Conservation (phyloP, 352 stramenopile species). For the Phytopythium kandeliae region DNA sequence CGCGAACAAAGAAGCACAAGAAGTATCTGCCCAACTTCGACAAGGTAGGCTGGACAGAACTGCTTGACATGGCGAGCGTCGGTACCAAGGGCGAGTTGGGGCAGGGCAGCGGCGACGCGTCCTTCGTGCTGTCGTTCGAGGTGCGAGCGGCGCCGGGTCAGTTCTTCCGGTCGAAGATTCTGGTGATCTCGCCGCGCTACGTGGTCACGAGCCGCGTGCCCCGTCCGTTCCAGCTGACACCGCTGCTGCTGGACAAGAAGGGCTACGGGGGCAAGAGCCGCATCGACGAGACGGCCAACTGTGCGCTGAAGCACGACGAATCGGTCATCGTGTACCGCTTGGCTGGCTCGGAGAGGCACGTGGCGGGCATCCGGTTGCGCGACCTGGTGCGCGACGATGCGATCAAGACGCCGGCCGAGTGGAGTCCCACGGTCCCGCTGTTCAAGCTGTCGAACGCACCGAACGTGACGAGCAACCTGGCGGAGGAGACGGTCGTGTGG, state of each 20-base stretch:
- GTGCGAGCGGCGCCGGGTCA: slow-evolving; percentile 69
- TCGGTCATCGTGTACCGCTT: slow-evolving; percentile 63
- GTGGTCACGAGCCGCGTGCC: slow-evolving; percentile 64
- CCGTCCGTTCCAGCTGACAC: slow-evolving; percentile 60
- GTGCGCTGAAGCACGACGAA: slow-evolving; percentile 44
- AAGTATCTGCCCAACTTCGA: slow-evolving; percentile 77
- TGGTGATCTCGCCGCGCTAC: slow-evolving; percentile 72
- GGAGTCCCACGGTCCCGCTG: slow-evolving; percentile 46
- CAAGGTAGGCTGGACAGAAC: slow-evolving; percentile 63
- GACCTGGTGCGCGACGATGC: slow-evolving; percentile 43
- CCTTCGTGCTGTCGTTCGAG: slow-evolving; percentile 79
- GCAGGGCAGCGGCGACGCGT: slow-evolving; percentile 32
- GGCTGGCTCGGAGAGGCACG: slow-evolving; percentile 63
- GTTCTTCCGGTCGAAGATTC: slow-evolving; percentile 81
- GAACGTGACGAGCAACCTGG: slow-evolving; percentile 35
- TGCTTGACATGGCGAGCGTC: slow-evolving; percentile 65
- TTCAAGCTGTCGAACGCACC: slow-evolving; percentile 35
- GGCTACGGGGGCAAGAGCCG: slow-evolving; percentile 27
- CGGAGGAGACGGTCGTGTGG: slow-evolving; percentile 54
- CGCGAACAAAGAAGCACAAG: slow-evolving; percentile 40
- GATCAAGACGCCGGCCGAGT: slow-evolving; percentile 40
- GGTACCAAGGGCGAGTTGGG: slow-evolving; percentile 69
- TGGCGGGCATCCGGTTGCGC: slow-evolving; percentile 54
- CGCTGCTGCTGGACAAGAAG: slow-evolving; percentile 80
- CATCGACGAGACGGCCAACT: slow-evolving; percentile 25